These are phyloP conservation scores for Arthrinium phaeospermum DNA, from an alignment of 2,329 filamentous ascomycete species.

Conservation along the genomic window DNA sequence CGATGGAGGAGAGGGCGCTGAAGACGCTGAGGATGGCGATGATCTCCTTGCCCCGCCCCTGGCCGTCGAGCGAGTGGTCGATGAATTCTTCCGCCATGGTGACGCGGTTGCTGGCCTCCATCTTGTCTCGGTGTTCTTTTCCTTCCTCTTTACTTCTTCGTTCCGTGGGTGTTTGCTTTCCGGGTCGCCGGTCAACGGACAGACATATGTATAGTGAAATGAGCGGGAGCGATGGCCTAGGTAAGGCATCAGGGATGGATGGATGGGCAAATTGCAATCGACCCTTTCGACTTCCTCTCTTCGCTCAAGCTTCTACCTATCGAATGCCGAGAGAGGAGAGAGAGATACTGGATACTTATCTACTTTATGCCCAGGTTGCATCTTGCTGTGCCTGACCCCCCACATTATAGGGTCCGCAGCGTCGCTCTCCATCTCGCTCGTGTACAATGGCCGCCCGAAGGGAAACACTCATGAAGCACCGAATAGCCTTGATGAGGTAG, in stretches of 20 bases:
- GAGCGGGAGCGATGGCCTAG: neutral
- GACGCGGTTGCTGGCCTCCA: neutral
- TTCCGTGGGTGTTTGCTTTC: neutral
- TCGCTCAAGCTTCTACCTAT: neutral
- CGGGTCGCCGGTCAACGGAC: neutral
- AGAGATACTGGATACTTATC: neutral
- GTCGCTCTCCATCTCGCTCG: neutral
- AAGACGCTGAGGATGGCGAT: constrained; percentile 31
- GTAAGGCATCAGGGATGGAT: neutral
- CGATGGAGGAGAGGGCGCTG: constrained; percentile 28
- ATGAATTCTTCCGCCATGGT: neutral
- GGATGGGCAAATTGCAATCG: neutral
- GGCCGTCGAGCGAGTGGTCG: constrained; percentile 30
- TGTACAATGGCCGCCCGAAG: neutral
- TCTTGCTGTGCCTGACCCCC: neutral
- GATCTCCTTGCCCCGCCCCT: constrained; percentile 30
- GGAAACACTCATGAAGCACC: constrained; percentile 10
- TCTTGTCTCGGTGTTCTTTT: neutral
- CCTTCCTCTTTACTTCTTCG: neutral
- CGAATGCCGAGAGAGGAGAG: neutral
- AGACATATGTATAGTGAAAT: neutral
- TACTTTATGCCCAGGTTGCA: neutral
- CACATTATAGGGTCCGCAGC: neutral
- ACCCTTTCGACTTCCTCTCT: neutral
- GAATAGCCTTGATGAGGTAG: neutral